A percentile compares a stretch with the other conserved stretches of the same genome.
phyloP scores from a whole-genome alignment of 78 protist species.

The Anaeramoeba flamelloides region DNA sequence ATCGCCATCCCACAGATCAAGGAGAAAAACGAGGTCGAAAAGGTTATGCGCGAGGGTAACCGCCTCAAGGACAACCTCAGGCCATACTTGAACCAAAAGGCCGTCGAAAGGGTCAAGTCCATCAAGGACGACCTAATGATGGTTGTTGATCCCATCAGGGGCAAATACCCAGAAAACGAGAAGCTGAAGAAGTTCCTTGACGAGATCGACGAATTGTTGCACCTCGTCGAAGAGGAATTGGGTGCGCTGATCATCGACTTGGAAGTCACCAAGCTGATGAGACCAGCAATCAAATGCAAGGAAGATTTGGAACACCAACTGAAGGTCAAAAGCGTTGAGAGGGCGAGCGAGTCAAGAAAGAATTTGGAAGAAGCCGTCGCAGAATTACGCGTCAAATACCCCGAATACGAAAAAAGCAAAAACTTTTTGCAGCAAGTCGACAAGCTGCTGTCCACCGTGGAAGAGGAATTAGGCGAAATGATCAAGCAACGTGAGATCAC shows the following conservation, averaged over 20 bases:
- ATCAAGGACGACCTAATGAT: neutral
- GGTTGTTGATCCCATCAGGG: neutral
- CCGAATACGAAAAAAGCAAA: neutral
- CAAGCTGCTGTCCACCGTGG: neutral
- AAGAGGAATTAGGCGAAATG: neutral
- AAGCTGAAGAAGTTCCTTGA: neutral
- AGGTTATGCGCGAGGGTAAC: neutral
- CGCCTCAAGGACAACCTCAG: neutral
- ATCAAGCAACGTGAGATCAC: neutral
- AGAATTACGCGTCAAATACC: neutral
- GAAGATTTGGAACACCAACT: neutral
- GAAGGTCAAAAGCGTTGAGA: neutral
- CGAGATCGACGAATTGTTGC: neutral
- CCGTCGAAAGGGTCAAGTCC: neutral
- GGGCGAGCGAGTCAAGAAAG: neutral
- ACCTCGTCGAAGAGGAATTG: neutral
- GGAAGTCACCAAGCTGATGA: neutral
- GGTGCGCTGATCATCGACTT: neutral
- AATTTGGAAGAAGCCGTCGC: neutral
- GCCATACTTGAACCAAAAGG: neutral
- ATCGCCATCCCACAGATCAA: neutral
- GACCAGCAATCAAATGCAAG: neutral
- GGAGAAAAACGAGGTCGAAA: neutral
- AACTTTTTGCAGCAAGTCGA: neutral
- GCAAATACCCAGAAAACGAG: neutral